These are phyloP conservation scores for Lepidium campestre DNA, from an alignment of 441 rosid genomes.

Conservation along the genomic window DNA sequence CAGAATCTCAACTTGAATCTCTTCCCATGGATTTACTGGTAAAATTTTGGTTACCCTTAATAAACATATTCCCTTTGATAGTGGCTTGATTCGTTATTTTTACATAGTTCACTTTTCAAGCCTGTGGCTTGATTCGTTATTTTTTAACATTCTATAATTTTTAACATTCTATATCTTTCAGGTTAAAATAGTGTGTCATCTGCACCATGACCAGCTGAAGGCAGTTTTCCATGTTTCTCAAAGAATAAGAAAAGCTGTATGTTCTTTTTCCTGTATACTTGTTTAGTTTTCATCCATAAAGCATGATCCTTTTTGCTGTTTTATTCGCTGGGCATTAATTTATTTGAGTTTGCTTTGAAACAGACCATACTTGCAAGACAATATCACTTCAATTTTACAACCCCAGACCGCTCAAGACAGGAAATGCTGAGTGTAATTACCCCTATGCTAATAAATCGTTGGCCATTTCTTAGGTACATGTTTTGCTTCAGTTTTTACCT, in stretches of 20 bases:
- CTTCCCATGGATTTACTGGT: constrained; percentile 93
- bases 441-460: constrained; percentile 69
- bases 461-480: constrained; percentile 71
- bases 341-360: neutral
- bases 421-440: constrained; percentile 69
- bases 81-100: neutral
- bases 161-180: constrained; percentile 26
- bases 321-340: neutral
- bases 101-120: neutral
- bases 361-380: constrained; percentile 55
- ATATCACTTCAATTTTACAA: constrained; percentile 77
- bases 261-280: constrained; percentile 1
- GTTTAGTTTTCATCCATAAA: neutral
- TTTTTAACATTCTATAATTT: constrained; percentile 5
- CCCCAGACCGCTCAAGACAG: constrained; percentile 87
- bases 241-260: constrained; percentile 76
- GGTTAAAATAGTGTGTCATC: constrained; percentile 85
- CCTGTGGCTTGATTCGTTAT: constrained; percentile 14
- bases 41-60: neutral
- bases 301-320: neutral
- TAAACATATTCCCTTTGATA: neutral
- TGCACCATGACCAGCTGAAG: constrained; percentile 89
- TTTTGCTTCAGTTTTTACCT: neutral
- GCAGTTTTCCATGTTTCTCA: constrained; percentile 88
- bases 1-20: constrained; percentile 74